These are phyloP conservation scores for Pseudodiploospora longispora DNA, from an alignment of 2,329 filamentous ascomycete species.

Conservation along the genomic window DNA sequence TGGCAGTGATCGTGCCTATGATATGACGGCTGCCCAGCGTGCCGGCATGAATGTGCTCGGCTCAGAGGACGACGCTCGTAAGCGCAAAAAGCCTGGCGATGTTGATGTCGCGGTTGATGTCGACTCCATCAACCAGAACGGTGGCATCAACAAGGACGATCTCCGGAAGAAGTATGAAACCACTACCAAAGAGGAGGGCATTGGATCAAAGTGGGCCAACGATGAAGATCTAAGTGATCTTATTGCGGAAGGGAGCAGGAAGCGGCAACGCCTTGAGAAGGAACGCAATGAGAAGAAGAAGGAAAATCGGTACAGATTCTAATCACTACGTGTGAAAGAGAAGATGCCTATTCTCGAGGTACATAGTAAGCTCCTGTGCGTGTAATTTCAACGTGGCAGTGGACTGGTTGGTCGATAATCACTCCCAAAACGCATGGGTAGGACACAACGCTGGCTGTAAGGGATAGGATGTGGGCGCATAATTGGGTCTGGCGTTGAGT, in stretches of 20 bases:
- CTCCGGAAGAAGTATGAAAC: conserved; percentile 72
- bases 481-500: no score
- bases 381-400: no score
- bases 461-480: no score
- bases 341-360: no score
- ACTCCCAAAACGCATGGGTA: no score
- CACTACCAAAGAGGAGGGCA: conserved; percentile 56
- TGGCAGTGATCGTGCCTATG: conserved; percentile 87
- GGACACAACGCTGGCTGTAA: no score
- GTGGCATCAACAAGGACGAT: conserved; percentile 78
- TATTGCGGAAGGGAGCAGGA: conserved; percentile 88
- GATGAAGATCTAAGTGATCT: conserved; percentile 92
- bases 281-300: conserved; percentile 63
- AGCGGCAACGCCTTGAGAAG: conserved; percentile 81
- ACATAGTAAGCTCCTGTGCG: no score
- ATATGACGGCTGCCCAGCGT: conserved; percentile 53
- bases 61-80: conserved; percentile 65
- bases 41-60: conserved; percentile 64
- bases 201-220: conserved; percentile 60
- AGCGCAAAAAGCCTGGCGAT: conserved; percentile 94
- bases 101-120: conserved; percentile 88
- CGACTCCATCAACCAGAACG: conserved; percentile 65
- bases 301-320: conserved; percentile 45
- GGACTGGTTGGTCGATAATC: no score
- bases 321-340: conserved; percentile 5